phyloP scores from a whole-genome alignment of 2,329 filamentous ascomycete species.

The Metarhizium rileyi region DNA sequence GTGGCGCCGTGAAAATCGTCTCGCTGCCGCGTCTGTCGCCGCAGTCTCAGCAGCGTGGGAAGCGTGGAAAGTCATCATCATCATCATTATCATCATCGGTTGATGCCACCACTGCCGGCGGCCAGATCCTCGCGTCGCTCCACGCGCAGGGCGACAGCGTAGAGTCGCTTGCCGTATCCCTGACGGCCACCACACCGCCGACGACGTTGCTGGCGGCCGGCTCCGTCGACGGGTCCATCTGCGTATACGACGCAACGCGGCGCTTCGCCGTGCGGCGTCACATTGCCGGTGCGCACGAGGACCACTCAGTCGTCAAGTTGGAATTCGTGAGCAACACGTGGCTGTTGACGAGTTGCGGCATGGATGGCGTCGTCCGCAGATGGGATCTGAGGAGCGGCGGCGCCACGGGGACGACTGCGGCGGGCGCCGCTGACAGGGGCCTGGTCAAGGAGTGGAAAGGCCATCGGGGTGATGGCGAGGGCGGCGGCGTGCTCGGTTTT shows the following conservation, averaged over 20 bases:
- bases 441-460: conserved; percentile 83
- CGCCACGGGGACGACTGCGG: conserved; percentile 18
- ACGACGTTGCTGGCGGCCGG: conserved; percentile 52
- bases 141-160: conserved; percentile 68
- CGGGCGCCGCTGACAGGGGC: conserved; percentile 44
- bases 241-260: conserved; percentile 76
- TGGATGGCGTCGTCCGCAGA: conserved; percentile 81
- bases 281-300: conserved; percentile 74
- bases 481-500: conserved; percentile 83
- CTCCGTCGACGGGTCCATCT: conserved; percentile 68
- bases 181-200: conserved; percentile 30
- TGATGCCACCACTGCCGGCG: conserved; percentile 32
- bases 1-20: conserved; percentile 75
- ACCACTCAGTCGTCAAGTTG: conserved; percentile 85
- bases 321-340: conserved; percentile 65
- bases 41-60: conserved; percentile 10
- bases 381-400: conserved; percentile 66
- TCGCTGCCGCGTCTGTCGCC: conserved; percentile 58
- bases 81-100: too few relatives aligned
- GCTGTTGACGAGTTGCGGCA: conserved; percentile 77
- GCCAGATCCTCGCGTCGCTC: conserved; percentile 68
- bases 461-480: conserved; percentile 73
- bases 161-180: conserved; percentile 60
- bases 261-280: conserved; percentile 79
- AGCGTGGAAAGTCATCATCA: too few relatives aligned